Percentiles rank a stretch among this genome's conserved stretches.
Evolutionary conservation across 768 basidiomycete genomes (phyloP).

Genomic region (Calocybe cyanea): DNA sequence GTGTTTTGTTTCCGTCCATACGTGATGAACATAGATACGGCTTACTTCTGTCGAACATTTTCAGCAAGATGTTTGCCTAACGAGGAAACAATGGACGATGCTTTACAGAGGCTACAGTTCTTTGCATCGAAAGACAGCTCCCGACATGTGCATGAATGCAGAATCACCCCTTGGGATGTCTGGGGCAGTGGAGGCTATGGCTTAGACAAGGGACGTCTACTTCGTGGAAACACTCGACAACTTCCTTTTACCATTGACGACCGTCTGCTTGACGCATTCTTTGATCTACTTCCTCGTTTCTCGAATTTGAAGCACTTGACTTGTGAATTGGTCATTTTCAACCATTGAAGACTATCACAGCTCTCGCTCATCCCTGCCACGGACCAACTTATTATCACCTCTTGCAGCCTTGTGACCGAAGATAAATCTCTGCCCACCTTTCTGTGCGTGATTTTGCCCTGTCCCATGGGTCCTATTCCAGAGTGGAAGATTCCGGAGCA

Average conservation of each 20-base stretch:
- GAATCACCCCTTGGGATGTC: not conserved
- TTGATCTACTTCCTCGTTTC: constrained; percentile 3
- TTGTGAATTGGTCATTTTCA: not conserved
- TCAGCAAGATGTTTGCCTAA: not conserved
- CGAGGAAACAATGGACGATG: not conserved
- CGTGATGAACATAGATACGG: not conserved
- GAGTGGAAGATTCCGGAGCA: not conserved
- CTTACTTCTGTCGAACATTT: no score
- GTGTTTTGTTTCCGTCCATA: not conserved
- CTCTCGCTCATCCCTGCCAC: constrained; percentile 1
- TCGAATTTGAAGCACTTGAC: not conserved
- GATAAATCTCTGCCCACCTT: not conserved
- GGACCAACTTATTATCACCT: not conserved
- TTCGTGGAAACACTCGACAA: no score
- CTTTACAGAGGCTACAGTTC: constrained; percentile 1
- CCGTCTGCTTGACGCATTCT: constrained; percentile 2
- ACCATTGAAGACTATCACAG: not conserved
- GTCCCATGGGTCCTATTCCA: not conserved
- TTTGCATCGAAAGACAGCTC: constrained; percentile 1
- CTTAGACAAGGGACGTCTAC: no score
- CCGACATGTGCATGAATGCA: not conserved
- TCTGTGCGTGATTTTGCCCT: not conserved
- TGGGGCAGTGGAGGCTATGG: no score
- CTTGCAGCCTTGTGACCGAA: not conserved
- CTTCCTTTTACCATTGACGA: not conserved